These are phyloP conservation scores for Colletotrichum sp. DNA, from an alignment of 2,329 filamentous ascomycete genomes.

Conservation along the genomic window DNA sequence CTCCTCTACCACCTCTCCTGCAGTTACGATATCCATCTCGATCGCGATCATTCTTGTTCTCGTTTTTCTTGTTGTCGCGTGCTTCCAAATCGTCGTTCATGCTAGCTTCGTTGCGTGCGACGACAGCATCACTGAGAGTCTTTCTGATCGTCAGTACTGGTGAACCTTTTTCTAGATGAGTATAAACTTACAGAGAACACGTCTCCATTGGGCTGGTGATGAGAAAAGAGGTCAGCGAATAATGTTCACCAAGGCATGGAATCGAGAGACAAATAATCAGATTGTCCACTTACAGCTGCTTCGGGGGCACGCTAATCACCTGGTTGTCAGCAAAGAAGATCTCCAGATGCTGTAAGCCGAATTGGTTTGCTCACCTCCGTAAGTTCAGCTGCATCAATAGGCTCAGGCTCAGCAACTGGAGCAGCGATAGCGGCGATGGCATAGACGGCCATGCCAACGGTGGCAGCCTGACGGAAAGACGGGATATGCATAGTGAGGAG, in stretches of 20 bases:
- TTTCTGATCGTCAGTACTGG: neutral
- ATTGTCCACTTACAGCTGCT: neutral
- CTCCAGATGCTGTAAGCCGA: neutral
- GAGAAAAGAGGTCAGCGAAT: neutral
- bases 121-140: neutral
- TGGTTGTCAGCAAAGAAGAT: neutral
- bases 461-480: neutral
- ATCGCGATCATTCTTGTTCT: neutral
- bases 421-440: constrained; percentile 4
- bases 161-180: neutral
- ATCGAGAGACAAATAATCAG: neutral
- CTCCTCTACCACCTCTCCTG: neutral
- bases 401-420: neutral
- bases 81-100: neutral
- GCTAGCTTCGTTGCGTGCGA: neutral
- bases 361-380: neutral
- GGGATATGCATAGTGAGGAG: constrained; percentile 1
- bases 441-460: constrained; percentile 4
- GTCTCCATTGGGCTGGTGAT: neutral
- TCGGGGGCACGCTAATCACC: neutral
- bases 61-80: neutral
- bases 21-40: neutral
- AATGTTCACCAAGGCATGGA: neutral
- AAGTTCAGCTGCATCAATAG: neutral
- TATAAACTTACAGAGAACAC: neutral